Evolutionary conservation across 768 basidiomycete genomes (phyloP), one percentile per base, ranked within the genome.

Genomic region (Tylopilus plumbeoviolaceoides): DNA sequence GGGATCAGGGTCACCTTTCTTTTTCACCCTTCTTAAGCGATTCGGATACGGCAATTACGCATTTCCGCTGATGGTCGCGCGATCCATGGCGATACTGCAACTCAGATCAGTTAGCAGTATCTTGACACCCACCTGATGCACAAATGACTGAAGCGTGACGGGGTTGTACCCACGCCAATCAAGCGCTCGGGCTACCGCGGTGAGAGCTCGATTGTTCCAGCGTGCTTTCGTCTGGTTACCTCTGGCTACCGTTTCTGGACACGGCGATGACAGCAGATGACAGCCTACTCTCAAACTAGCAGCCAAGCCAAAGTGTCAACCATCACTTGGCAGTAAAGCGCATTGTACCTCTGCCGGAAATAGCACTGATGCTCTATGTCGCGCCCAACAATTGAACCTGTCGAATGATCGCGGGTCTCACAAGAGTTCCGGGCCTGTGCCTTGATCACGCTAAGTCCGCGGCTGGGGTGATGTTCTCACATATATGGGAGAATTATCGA

Each of bases 1-100:
- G 11, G 36, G n/a, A n/a, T 38, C n/a, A 38, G 7, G 33, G 36
- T 6, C n/a, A 17, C 1, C 8, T 20, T n/a, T 25, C 14, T 39
- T 12, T 35, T 18, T 2, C 20, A 5, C 31, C 15, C 38, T 8
- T 57, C 46, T 63, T 61, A 50, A 63, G 31, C 21, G 35, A 18
- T 8, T 18, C 28, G 10, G 21, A 23, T 12, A 7, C 4, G 17
- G 36, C 11, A 23, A 44, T 47, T 12, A 23, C 48, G 14, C 33
- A 8, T 33, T 12, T 33, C 9, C 33, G 10, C 1, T 21, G 20
- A 48, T 36, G 36, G 27, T 43, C 48, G 41, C 56, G 25, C 48
- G 47, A 21, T 18, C 11, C 30, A 30, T 33, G 4, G 23, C 30
- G 25, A 36, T n/a, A 39, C 31, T 30, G 7, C 40, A 40, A 38